Percentiles rank a stretch among this genome's conserved stretches.
Evolutionary conservation across 1,139 yeast genomes (phyloP).

Genomic region (Blastobotrys capitulatus): DNA sequence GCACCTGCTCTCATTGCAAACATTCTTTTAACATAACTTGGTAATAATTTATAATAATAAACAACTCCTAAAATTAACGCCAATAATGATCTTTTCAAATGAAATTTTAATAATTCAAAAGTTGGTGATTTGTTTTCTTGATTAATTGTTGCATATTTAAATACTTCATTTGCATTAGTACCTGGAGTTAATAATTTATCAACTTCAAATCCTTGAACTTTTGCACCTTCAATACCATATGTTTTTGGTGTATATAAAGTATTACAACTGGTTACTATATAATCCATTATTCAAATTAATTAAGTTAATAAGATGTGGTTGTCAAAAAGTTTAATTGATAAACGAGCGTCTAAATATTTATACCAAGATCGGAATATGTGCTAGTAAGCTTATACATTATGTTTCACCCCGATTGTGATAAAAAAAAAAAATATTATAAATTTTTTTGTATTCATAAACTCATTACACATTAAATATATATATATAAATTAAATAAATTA

Average conservation of each 20-base stretch:
- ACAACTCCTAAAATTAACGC: slow-evolving; percentile 12
- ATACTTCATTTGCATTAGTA: slow-evolving; percentile 19
- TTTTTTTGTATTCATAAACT: background rate
- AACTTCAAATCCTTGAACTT: slow-evolving; percentile 23
- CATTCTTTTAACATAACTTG: slow-evolving; percentile 6
- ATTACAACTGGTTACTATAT: background rate
- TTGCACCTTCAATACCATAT: slow-evolving; percentile 23
- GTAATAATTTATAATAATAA: slow-evolving; percentile 12
- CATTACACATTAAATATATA: background rate
- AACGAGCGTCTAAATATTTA: too few relatives aligned
- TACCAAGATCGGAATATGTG: too few relatives aligned
- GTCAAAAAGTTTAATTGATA: too few relatives aligned
- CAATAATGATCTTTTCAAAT: slow-evolving; percentile 19
- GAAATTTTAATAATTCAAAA: slow-evolving; percentile 22
- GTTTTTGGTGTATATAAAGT: slow-evolving; percentile 20
- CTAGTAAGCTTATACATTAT: too few relatives aligned
- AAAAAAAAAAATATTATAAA: background rate
- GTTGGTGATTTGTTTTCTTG: slow-evolving; percentile 15
- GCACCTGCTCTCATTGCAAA: slow-evolving; percentile 6
- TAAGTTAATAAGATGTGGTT: too few relatives aligned
- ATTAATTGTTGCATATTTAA: background rate
- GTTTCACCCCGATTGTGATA: too few relatives aligned
- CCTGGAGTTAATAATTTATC: slow-evolving; percentile 27
- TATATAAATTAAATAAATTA: background rate
- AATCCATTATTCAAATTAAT: background rate